These are phyloP conservation scores for Chalaropsis thielavioides DNA, from an alignment of 2,329 filamentous ascomycete species.

Conservation along the genomic window DNA sequence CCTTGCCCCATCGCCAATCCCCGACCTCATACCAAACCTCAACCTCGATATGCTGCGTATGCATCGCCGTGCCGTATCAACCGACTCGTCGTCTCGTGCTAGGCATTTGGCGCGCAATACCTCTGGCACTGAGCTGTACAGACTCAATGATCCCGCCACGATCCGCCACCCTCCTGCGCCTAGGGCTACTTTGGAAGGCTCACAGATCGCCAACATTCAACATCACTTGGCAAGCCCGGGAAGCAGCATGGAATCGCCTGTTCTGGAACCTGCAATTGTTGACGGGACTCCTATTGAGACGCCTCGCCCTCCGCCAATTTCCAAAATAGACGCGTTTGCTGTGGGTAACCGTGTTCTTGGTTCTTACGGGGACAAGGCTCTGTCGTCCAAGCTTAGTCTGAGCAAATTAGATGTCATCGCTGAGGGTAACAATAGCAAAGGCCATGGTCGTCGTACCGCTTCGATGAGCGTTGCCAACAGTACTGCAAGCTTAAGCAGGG, in stretches of 20 bases:
- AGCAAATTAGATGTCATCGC: constrained; percentile 13
- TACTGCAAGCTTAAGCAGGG: not conserved
- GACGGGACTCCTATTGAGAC: constrained; percentile 14
- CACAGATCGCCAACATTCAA: not conserved
- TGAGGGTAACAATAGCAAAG: constrained; percentile 8
- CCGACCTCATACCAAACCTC: constrained; percentile 6
- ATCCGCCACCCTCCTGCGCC: not conserved
- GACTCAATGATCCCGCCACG: not conserved
- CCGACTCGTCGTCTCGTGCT: constrained; percentile 10
- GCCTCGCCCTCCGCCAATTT: constrained; percentile 12
- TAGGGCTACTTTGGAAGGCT: not conserved
- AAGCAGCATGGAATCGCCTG: constrained; percentile 2
- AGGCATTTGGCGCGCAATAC: constrained; percentile 8
- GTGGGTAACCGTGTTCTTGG: not conserved
- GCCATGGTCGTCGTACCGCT: constrained; percentile 10
- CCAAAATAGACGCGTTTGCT: constrained; percentile 1
- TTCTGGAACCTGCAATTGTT: constrained; percentile 10
- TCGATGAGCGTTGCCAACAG: constrained; percentile 10
- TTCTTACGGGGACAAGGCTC: not conserved
- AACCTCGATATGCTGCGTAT: constrained; percentile 4
- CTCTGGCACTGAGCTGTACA: constrained; percentile 8
- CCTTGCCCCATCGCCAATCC: constrained; percentile 14
- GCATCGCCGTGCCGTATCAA: constrained; percentile 10
- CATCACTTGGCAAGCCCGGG: not conserved
- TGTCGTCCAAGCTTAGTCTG: constrained; percentile 11